A percentile compares a stretch with the other conserved stretches of the same genome.
Conservation (phyloP, 2,329 filamentous ascomycete species). For the Beauveria bassiana region DNA sequence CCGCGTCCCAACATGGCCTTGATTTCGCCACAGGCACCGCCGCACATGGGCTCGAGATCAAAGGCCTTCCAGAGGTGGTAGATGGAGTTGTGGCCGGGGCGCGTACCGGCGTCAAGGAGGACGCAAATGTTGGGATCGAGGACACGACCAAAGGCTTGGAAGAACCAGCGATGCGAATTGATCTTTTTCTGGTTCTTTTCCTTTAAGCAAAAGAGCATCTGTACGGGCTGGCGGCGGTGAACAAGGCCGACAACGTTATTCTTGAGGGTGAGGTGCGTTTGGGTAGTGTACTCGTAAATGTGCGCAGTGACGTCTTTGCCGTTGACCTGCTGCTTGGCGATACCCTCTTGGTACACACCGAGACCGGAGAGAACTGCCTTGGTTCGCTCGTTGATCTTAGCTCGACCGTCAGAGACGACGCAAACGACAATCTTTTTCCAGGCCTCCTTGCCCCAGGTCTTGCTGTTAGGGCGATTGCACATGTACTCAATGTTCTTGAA, state of each 20-base stretch:
- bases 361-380: slow-evolving; percentile 83
- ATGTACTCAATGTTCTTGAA: slow-evolving; percentile 99
- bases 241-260: slow-evolving; percentile 81
- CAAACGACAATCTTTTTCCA: slow-evolving; percentile 99
- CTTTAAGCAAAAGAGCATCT: slow-evolving; percentile 96
- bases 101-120: slow-evolving; percentile 90
- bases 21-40: slow-evolving; percentile 95
- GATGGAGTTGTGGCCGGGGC: slow-evolving; percentile 87
- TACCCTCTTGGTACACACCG: slow-evolving; percentile 96
- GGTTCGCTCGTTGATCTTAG: slow-evolving; percentile 91
- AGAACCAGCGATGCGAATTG: slow-evolving; percentile 99
- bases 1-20: slow-evolving; percentile 88
- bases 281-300: slow-evolving; percentile 91
- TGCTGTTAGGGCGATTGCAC: slow-evolving; percentile 86
- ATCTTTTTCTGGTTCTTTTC: slow-evolving; percentile 99
- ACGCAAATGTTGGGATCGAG: slow-evolving; percentile 96
- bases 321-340: slow-evolving; percentile 97
- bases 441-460: slow-evolving; percentile 96
- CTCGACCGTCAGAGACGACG: slow-evolving; percentile 92
- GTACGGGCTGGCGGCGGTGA: slow-evolving; percentile 80
- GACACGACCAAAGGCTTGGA: slow-evolving; percentile 89
- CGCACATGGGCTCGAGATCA: slow-evolving; percentile 94
- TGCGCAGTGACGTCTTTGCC: slow-evolving; percentile 93
- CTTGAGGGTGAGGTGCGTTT: slow-evolving; percentile 82
- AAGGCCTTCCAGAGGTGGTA: slow-evolving; percentile 99